Base-by-base conservation (phyloP, 176 grass and related monocot species). In the Eleusine coracana region DNA sequence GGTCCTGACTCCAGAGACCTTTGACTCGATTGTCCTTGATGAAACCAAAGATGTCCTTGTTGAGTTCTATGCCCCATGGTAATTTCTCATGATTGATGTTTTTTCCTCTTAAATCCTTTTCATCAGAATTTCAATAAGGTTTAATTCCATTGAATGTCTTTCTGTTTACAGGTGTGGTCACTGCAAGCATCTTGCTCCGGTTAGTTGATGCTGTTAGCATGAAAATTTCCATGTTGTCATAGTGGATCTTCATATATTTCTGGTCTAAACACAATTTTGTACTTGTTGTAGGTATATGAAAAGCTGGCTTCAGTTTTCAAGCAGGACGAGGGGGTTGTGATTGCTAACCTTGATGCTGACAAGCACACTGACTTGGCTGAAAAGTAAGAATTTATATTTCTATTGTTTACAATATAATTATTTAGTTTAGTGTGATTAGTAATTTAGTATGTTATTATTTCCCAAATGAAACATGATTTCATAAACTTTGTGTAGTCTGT, bases 11-110 rank as follows among this genome's bases (percentile, higher is more conserved):
- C 29, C 78, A 64, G 93, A 99, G 50, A 93, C 58, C 67, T 99
- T 96, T 27, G 80, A 99, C 51, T 88, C 90, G 6, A 60, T 93
- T 90, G 96, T 96, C 25, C 96, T 99, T 85, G 96, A 99, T 85
- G 87, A 89, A 85, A 92, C 91, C 45, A 99, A 96, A 85, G 93
- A 99, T 92, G 96, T 99, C 14, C 93, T 99, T 87, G 96, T 99
- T 66, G 96, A 99, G 83, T 99, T 99, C 75, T 99, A 99, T 89
- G 96, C 96, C 65, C 96, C 96, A 74, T 99, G 96, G 96, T 96
- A 92, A 55, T 91, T 85, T 86, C 16, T 84, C 5, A 16, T 68
- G 21, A 36, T 80, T 44, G 37, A 44, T 1, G 70, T 69, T 41
- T 13, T 63, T n/a, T 80, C 13, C 13, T 82, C 8, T 54, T 49